Conservation (phyloP, 352 stramenopile genomes). For the Phytophthora hibernalis region DNA sequence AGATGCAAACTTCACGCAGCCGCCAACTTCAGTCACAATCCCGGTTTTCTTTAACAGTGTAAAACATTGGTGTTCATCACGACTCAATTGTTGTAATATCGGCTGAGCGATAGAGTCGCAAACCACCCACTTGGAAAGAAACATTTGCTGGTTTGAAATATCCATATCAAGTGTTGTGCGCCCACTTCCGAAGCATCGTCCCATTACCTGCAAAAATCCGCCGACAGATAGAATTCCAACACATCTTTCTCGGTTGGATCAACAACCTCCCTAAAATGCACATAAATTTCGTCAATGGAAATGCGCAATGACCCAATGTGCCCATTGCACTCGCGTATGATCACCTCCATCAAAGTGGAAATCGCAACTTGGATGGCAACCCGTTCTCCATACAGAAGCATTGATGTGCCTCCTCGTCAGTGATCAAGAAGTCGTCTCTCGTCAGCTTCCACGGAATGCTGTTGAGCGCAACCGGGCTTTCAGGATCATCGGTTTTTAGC, state of each 20-base stretch:
- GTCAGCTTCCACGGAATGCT: slow-evolving; percentile 17
- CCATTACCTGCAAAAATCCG: background rate
- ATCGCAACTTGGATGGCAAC: background rate
- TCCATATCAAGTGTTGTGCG: background rate
- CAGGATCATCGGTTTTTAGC: slow-evolving; percentile 7
- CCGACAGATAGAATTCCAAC: slow-evolving; percentile 10
- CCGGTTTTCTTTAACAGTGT: slow-evolving; percentile 2
- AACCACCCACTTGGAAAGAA: slow-evolving; percentile 6
- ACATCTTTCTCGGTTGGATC: slow-evolving; percentile 8
- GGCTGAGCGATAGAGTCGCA: background rate
- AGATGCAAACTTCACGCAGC: slow-evolving; percentile 15
- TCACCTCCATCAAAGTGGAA: slow-evolving; percentile 18
- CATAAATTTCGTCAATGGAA: slow-evolving; percentile 11
- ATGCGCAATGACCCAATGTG: slow-evolving; percentile 23
- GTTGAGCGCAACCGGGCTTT: slow-evolving; percentile 3
- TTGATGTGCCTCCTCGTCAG: slow-evolving; percentile 15
- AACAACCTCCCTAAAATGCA: background rate
- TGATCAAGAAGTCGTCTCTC: slow-evolving; percentile 27
- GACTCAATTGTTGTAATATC: background rate
- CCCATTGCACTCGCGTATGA: slow-evolving; percentile 30
- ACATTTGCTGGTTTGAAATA: background rate
- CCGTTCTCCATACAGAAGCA: slow-evolving; percentile 15
- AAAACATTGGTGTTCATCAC: slow-evolving; percentile 5
- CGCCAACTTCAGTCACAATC: slow-evolving; percentile 6
- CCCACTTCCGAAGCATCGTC: slow-evolving; percentile 4